Evolutionary conservation across 306 rosid genomes (phyloP), one percentile per base, ranked within the genome.

Genomic region (Hylodesmum podocarpum): DNA sequence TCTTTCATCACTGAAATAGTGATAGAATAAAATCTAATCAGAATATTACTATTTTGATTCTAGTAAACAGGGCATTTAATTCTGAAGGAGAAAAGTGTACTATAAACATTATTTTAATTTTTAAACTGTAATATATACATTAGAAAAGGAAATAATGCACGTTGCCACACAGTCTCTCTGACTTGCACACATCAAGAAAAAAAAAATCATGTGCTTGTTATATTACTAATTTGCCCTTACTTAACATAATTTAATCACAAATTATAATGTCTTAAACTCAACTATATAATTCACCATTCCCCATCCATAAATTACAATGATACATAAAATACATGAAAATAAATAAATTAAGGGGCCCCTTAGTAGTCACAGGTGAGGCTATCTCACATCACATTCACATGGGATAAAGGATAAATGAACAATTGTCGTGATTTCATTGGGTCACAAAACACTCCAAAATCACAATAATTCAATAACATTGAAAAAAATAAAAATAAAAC

Each of bases 321-420:
- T n/a, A n/a, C n/a, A n/a, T n/a, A n/a, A n/a, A n/a, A n/a, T n/a
- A n/a, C n/a, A n/a, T n/a, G n/a, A n/a, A n/a, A 16, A 50, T 8
- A 19, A 18, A 50, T 5, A 5, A n/a, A 27, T 5, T 0, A 27
- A 27, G 55, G 67, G 53, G 3, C 24, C 70, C 66, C 5, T 21
- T 3, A 46, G 62, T 66, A 4, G n/a, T 25, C 5, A 19, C 14
- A 37, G 19, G 61, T 8, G 4, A 44, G 72, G 44, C 57, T 5
- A 13, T 22, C 68, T 27, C 64, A 73, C 73, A 51, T 27, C 78
- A 83, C 73, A 68, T 49, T 27, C 78, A 83, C 73, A 68, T 49
- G 44, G 54, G 24, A 18, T 10, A 22, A 14, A n/a, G n/a, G n/a
- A n/a, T n/a, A 15, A 64, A 36, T 10, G 29, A 24, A 2, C 11